Evolutionary conservation across 768 basidiomycete genomes (phyloP), one percentile per base, ranked within the genome.

Genomic region (Trametes coccinea): DNA sequence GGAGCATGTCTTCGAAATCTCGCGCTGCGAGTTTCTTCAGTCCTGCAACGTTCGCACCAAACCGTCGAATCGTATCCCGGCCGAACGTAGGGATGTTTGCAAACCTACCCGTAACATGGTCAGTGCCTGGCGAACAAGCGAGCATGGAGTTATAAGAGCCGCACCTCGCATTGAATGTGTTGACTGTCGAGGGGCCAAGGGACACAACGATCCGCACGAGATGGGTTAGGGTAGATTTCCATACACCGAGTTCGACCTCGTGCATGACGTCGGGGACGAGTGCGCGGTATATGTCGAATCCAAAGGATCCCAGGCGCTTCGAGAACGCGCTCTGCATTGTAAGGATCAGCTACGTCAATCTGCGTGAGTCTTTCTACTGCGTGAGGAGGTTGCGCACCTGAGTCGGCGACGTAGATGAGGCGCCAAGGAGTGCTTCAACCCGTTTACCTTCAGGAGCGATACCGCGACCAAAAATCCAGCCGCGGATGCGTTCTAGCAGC

Each of bases 241-340:
- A 75, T 0, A 70, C 69, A 2, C 76, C 74, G 0, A 76, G 59
- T 31, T 77, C 72, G 22, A 73, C 69, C 44, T 75, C 70, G 41
- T 74, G 73, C 50, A 77, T 56, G 9, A 73, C 54, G 14, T 77
- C 75, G 0, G 66, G 62, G 4, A 71, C 47, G 34, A 50, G 49
- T 13, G n/a, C 16, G 4, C 17, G 10, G 16, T 41, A 40, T 9
- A 52, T 17, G 37, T 52, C 22, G 17, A 52, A 37, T 16, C 37
- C 37, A 2, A 40, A 17, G 3, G 33, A 6, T 5, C 16, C 16
- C 8, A 52, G 51, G 6, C 30, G 30, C 4, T 16, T 31, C 6
- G 51, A 52, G 37, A 44, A 55, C 2, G 41, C 33, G 14, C 33
- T 55, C 53, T 55, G 16, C 16, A 29, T 41, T n/a, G n/a, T n/a